Percentiles rank a stretch among this genome's conserved stretches.
Evolutionary conservation across 1,284 basidiomycete genomes (phyloP).

Genomic region (Trichosporon faecale): DNA sequence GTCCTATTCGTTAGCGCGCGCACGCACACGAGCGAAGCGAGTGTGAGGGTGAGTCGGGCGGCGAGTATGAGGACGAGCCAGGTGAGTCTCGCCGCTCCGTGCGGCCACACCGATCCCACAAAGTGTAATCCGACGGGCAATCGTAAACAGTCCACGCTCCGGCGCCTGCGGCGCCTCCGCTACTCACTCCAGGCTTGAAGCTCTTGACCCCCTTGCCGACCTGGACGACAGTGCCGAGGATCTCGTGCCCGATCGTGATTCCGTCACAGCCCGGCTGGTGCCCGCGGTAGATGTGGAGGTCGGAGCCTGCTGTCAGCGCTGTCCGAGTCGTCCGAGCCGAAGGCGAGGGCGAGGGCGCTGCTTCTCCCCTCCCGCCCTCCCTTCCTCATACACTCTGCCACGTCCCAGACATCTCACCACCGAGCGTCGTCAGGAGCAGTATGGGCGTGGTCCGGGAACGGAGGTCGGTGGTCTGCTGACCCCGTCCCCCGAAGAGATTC

Average conservation of each 20-base stretch:
- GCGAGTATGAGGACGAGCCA: too few relatives aligned
- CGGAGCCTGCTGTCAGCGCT: conserved; percentile 61
- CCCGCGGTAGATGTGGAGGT: conserved; percentile 75
- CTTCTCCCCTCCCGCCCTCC: too few relatives aligned
- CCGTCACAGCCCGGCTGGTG: conserved; percentile 44
- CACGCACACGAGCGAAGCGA: neutral
- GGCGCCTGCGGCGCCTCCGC: neutral
- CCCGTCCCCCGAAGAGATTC: too few relatives aligned
- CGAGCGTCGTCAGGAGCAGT: too few relatives aligned
- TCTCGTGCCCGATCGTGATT: conserved; percentile 67
- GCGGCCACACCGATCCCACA: too few relatives aligned
- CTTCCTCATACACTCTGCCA: too few relatives aligned
- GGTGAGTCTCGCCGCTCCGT: too few relatives aligned
- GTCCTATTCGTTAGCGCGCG: conserved; percentile 52
- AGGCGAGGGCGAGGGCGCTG: neutral
- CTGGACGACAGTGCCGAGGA: conserved; percentile 71
- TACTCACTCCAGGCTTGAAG: conserved; percentile 60
- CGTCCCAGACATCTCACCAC: too few relatives aligned
- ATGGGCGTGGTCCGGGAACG: too few relatives aligned
- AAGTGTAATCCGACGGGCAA: too few relatives aligned
- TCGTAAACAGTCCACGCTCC: too few relatives aligned
- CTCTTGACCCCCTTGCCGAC: conserved; percentile 66
- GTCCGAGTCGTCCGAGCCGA: neutral
- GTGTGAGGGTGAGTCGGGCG: neutral
- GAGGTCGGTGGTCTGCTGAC: too few relatives aligned